Evolutionary conservation across 1,284 basidiomycete genomes (phyloP).

Genomic region (Cryptococcus jaspeensis): DNA sequence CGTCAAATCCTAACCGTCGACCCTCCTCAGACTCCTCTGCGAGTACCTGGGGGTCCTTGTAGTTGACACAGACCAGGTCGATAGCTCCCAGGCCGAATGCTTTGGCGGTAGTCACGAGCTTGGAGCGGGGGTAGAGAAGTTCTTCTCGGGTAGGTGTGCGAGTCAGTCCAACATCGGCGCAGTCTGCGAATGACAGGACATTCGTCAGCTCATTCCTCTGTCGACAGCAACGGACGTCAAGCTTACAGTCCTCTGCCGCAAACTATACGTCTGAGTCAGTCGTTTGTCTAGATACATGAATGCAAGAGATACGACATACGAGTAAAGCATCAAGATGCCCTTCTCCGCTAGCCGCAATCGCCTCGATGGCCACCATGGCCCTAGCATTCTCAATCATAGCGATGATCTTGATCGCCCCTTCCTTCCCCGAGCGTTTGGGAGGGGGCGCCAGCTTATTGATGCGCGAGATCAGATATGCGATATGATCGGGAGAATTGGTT

Average conservation of each 20-base stretch:
- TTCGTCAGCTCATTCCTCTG: background rate
- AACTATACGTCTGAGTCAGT: conserved; percentile 65
- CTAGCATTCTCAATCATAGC: conserved; percentile 77
- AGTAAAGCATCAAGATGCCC: conserved; percentile 41
- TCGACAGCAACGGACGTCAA: background rate
- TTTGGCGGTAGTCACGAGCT: conserved; percentile 78
- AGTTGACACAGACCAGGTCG: conserved; percentile 90
- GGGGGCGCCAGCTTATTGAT: conserved; percentile 33
- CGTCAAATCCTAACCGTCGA: conserved; percentile 73
- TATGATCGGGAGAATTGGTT: conserved; percentile 65
- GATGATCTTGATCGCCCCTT: conserved; percentile 60
- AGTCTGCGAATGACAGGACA: conserved; percentile 44
- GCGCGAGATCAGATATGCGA: conserved; percentile 61
- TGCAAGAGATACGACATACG: conserved; percentile 16
- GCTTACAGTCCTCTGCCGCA: conserved; percentile 82
- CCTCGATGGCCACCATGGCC: conserved; percentile 49
- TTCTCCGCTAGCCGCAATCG: conserved; percentile 37
- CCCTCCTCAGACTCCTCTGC: conserved; percentile 77
- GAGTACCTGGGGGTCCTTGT: conserved; percentile 71
- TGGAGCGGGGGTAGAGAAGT: conserved; percentile 80
- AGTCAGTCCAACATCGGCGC: conserved; percentile 80
- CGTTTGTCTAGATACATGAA: conserved; percentile 50
- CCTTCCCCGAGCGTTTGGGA: conserved; percentile 24
- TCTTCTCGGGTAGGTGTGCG: conserved; percentile 73
- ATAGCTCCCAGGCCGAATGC: conserved; percentile 81